Evolutionary conservation across 495 filamentous ascomycete species (phyloP), one percentile per base, ranked within the genome.

Genomic region (Astrothelium subdiscretum): DNA sequence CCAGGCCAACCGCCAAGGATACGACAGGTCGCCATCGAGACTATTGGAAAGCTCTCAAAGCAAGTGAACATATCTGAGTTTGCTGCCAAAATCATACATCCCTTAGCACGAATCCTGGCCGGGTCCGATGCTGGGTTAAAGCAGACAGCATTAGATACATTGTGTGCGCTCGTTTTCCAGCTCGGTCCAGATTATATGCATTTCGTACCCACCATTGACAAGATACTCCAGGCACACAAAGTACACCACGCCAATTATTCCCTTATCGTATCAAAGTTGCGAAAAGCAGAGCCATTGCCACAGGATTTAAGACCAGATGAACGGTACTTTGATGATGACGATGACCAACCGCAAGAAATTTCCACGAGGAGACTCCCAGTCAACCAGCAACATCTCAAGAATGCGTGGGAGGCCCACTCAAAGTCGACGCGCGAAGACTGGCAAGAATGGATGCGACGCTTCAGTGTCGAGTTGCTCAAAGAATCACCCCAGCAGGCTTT

Each of bases 1-100:
- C 81, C 84, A 22, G 84, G 86, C 40, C 87, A 94, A 64, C 62
- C 61, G 13, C 90, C 90, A 5, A 76, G 81, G 11, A 81, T 95
- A 43, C 87, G 91, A 32, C 92, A 91, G 71, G 83, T 83, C 31
- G 91, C 92, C 12, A 97, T 99, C 68, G 94, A 99, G 65, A 96
- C 92, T 0, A 81, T 99, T 58, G 92, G 90, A 18, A 91, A 90
- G 70, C 81, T 97, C n/a, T 96, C 91, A 13, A 85, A 90, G 58
- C 90, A 96, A 77, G 95, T 99, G 67, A 97, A 99, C 71, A 86
- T 99, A 32, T 96, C 94, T 52, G 94, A 97, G 70, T 96, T 92
- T 72, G 91, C 94, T 8, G 91, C 94, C 22, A 86, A 90, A 66
- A 97, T 97, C 69, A 88, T 97, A 38, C 94, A 96, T 71, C 91